These are phyloP conservation scores for Lobosporangium transversale DNA, from an alignment of 192 early-diverging fungal species.

Conservation along the genomic window DNA sequence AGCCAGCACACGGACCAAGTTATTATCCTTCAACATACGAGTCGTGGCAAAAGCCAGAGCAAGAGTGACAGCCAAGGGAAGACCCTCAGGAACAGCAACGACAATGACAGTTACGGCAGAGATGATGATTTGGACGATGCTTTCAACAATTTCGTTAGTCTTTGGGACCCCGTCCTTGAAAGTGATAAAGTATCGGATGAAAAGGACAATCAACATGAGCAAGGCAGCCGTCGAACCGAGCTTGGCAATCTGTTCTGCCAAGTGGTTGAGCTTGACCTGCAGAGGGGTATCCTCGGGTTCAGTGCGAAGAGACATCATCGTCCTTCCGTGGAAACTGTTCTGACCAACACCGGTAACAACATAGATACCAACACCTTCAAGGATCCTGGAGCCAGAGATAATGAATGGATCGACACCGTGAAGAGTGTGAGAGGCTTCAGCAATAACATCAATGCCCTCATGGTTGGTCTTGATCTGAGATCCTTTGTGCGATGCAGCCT, in stretches of 20 bases:
- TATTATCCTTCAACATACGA: slow-evolving; percentile 96
- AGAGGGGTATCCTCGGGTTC: slow-evolving; percentile 92
- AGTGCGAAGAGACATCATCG: slow-evolving; percentile 86
- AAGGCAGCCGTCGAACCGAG: slow-evolving; percentile 82
- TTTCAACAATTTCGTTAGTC: slow-evolving; percentile 60
- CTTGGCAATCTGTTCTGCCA: slow-evolving; percentile 96
- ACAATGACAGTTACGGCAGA: slow-evolving; percentile 93
- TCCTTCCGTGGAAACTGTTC: slow-evolving; percentile 88
- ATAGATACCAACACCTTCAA: slow-evolving; percentile 88
- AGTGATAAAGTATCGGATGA: slow-evolving; percentile 83
- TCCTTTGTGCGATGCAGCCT: slow-evolving; percentile 23
- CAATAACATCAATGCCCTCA: slow-evolving; percentile 53
- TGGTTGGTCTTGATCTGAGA: slow-evolving; percentile 30
- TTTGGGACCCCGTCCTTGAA: slow-evolving; percentile 55
- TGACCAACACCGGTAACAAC: slow-evolving; percentile 86
- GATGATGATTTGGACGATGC: slow-evolving; percentile 82
- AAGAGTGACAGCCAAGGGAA: slow-evolving; percentile 95
- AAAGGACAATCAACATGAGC: slow-evolving; percentile 82
- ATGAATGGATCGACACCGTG: slow-evolving; percentile 78
- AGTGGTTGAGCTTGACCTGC: slow-evolving; percentile 84
- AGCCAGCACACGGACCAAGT: slow-evolving; percentile 92
- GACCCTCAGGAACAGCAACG: slow-evolving; percentile 96
- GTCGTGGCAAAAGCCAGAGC: slow-evolving; percentile 94
- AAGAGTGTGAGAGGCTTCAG: slow-evolving; percentile 9
- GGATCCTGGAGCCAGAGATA: slow-evolving; percentile 89